Conservation (phyloP, 1,284 basidiomycete species). For the Puccinia horiana region DNA sequence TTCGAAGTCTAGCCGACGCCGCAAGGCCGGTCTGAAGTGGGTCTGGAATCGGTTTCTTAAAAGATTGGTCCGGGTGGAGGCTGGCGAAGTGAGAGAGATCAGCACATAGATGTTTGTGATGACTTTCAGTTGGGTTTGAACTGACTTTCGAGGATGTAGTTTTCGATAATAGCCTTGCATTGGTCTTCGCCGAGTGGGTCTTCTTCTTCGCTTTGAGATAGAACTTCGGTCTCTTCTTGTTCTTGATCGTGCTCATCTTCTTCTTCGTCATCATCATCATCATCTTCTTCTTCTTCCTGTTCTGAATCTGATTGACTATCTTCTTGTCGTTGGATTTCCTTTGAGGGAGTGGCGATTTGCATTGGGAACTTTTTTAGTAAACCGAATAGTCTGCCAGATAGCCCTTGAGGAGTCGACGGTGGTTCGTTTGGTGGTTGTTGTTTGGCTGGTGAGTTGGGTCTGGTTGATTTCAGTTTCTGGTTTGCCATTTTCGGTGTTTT, state of each 20-base stretch:
- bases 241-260: conserved; percentile 15
- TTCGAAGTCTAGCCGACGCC: conserved; percentile 38
- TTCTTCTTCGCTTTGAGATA: conserved; percentile 23
- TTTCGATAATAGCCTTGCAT: conserved; percentile 44
- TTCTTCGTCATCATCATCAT: conserved; percentile 18
- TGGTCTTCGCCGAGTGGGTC: conserved; percentile 34
- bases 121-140: not conserved
- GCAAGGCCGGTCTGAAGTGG: conserved; percentile 31
- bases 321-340: not conserved
- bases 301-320: conserved; percentile 5
- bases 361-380: conserved; percentile 38
- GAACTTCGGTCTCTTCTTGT: not conserved
- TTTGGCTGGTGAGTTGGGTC: not conserved
- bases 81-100: not conserved
- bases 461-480: not conserved
- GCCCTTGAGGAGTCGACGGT: conserved; percentile 10
- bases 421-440: not conserved
- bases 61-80: conserved; percentile 35
- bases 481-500: conserved; percentile 10
- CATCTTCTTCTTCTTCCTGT: conserved; percentile 5
- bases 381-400: conserved; percentile 37
- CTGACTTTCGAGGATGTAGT: conserved; percentile 44
- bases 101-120: not conserved
- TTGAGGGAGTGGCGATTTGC: conserved; percentile 26
- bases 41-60: conserved; percentile 15